Conservation (phyloP, 441 rosid genomes). For the Raphanus hybrid region DNA sequence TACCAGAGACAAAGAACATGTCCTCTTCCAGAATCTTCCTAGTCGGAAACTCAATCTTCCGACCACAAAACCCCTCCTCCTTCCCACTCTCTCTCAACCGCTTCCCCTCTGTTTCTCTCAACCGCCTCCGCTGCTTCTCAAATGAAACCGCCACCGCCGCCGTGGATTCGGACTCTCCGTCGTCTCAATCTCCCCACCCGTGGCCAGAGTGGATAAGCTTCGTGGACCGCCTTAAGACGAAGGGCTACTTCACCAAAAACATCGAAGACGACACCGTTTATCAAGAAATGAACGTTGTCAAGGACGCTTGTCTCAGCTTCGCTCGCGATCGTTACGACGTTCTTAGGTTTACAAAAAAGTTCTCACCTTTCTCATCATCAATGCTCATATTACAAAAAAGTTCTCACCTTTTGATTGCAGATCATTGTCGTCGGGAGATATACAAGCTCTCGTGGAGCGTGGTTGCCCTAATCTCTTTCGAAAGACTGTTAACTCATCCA, state of each 20-base stretch:
- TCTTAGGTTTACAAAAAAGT: slow-evolving; percentile 50
- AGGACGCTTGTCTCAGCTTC: slow-evolving; percentile 83
- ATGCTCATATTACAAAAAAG: background rate
- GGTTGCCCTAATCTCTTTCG: slow-evolving; percentile 91
- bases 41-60: slow-evolving; percentile 53
- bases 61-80: slow-evolving; percentile 42
- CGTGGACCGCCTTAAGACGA: slow-evolving; percentile 70
- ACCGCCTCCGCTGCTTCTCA: slow-evolving; percentile 46
- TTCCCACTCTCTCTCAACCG: slow-evolving; percentile 38
- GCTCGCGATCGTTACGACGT: slow-evolving; percentile 92
- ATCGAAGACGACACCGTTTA: slow-evolving; percentile 46
- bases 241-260: slow-evolving; percentile 62
- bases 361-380: background rate
- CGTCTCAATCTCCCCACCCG: slow-evolving; percentile 60
- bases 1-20: slow-evolving; percentile 46
- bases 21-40: slow-evolving; percentile 51
- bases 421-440: slow-evolving; percentile 59
- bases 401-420: slow-evolving; percentile 48
- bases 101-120: slow-evolving; percentile 42
- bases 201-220: slow-evolving; percentile 95
- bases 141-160: slow-evolving; percentile 31
- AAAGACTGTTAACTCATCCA: slow-evolving; percentile 79
- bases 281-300: slow-evolving; percentile 64
- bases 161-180: slow-evolving; percentile 21
- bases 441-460: slow-evolving; percentile 67